Percentiles rank a stretch among this genome's conserved stretches.
Evolutionary conservation across 2,329 filamentous ascomycete genomes (phyloP).

Genomic region (Claviceps purpurea): DNA sequence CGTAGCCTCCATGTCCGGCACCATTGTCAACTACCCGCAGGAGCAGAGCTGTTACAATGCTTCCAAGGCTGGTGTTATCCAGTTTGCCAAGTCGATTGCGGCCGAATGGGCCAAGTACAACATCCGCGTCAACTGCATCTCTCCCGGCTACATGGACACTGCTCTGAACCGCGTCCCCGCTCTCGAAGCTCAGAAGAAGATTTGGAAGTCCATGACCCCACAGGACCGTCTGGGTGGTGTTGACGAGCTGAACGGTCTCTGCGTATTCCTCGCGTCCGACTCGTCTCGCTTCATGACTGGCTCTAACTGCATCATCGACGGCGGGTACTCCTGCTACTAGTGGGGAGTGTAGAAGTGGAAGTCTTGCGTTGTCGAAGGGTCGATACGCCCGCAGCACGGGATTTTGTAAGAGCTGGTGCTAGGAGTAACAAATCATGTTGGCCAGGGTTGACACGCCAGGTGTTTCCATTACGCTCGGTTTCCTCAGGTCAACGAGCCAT

Average conservation of each 20-base stretch:
- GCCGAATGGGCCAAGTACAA: constrained; percentile 74
- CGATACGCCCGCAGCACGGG: too few species aligned
- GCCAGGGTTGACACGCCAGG: too few species aligned
- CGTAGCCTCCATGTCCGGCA: constrained; percentile 69
- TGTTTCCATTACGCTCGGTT: not conserved
- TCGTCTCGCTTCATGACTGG: constrained; percentile 67
- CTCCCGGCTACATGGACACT: constrained; percentile 78
- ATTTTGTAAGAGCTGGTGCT: too few species aligned
- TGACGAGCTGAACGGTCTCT: constrained; percentile 65
- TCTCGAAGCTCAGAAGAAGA: constrained; percentile 69
- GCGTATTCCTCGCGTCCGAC: constrained; percentile 63
- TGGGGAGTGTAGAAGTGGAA: not conserved
- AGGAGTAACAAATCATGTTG: too few species aligned
- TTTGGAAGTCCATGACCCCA: constrained; percentile 62
- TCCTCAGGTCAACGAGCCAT: not conserved
- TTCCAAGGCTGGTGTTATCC: constrained; percentile 67
- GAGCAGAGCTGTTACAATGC: constrained; percentile 76
- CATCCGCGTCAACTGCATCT: constrained; percentile 76
- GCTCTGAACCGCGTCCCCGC: constrained; percentile 66
- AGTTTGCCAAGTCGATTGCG: constrained; percentile 67
- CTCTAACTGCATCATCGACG: constrained; percentile 57
- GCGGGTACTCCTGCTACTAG: constrained; percentile 53
- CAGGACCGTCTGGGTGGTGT: constrained; percentile 60
- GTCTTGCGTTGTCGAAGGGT: too few species aligned
- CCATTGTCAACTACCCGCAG: constrained; percentile 77